Evolutionary conservation across 768 basidiomycete genomes (phyloP), one percentile per base, ranked within the genome.

Genomic region (Kwoniella shandongensis): DNA sequence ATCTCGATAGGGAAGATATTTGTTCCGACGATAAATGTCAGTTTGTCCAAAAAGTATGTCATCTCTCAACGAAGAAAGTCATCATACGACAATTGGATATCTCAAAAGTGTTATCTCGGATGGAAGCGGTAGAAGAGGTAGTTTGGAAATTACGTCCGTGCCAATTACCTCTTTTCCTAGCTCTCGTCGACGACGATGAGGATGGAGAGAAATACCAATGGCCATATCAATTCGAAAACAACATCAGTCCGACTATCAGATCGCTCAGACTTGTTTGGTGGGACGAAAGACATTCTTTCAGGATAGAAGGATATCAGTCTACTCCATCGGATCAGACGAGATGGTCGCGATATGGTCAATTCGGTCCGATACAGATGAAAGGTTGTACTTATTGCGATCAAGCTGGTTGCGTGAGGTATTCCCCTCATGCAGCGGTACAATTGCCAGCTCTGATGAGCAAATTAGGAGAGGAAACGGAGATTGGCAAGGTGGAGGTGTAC

Each of bases 361-460:
- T 26, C 17, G 15, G 47, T 5, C 36, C 8, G 47, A 15, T 42
- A 3, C 26, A 38, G 18, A 49, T 56, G 20, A 45, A 42, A 25
- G 44, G 44, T 4, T 56, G 54, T 44, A 49, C 15, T 1, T 56
- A 50, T 22, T 56, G 54, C 30, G 54, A 56, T 44, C 47, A 56
- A 27, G 2, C 18, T 8, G 54, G 54, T 17, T 56, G 54, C 23
- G 30, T 56, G 4, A 41, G 54, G 25, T 42, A 49, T 48, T 41
- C 46, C 5, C 54, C 54, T 15, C 46, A 56, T 44, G 46, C 48
- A 0, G 47, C 46, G 11, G 30, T 42, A 6, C 54, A 56, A n/a
- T n/a, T 56, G 20, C 54, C 56, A n/a, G 23, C n/a, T 13, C 17
- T 42, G 40, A 42, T 42, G 40, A 42, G 32, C 7, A 32, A 13